Evolutionary conservation across 2,329 filamentous ascomycete species (phyloP), one percentile per base, ranked within the genome.

Genomic region (Coniosporium tulheliwenetii): DNA sequence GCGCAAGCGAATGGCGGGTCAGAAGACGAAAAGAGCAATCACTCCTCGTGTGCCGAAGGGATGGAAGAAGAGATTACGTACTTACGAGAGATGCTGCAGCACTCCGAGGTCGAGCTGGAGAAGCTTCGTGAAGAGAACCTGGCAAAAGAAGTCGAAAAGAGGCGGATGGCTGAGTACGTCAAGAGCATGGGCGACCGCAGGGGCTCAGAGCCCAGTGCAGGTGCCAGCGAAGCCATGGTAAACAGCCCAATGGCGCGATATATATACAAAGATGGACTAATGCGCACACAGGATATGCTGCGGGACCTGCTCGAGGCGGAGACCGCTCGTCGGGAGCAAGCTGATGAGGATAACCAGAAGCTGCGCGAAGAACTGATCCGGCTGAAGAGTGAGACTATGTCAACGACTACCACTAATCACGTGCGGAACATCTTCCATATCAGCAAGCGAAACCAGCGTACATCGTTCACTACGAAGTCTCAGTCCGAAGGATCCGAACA

Each of bases 251-350:
- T 41, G 26, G 39, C 26, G 37, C 30, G 39, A 42, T 15, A 39
- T 16, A 5, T 19, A n/a, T 37, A 29, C 5, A 12, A 55, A 35
- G 45, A 48, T 36, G 48, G 48, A 44, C 48, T 45, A 43, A 45
- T 48, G 12, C 66, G 66, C 38, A 64, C 63, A 9, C 70, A 82
- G 55, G 85, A 93, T 46, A 89, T 95, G 59, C 94, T 85, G 81
- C 94, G 93, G 58, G 89, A 95, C 51, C 75, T 96, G 45, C 73
- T 95, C 19, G 85, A 95, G 54, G 85, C 91, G 48, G 91, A 98
- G 60, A 91, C 84, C 2, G 81, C 81, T 3, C 77, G 86, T 29
- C 77, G 89, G 43, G 89, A 95, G 59, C 84, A 94, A 59, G 77
- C 83, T 0, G 87, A 96, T 49, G 85, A 93, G 35, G 87, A 96